Percentiles rank a stretch among this genome's conserved stretches.
These are phyloP conservation scores for Nakaseomyces delphensis DNA, from an alignment of 1,139 yeast species.

Conservation along the genomic window DNA sequence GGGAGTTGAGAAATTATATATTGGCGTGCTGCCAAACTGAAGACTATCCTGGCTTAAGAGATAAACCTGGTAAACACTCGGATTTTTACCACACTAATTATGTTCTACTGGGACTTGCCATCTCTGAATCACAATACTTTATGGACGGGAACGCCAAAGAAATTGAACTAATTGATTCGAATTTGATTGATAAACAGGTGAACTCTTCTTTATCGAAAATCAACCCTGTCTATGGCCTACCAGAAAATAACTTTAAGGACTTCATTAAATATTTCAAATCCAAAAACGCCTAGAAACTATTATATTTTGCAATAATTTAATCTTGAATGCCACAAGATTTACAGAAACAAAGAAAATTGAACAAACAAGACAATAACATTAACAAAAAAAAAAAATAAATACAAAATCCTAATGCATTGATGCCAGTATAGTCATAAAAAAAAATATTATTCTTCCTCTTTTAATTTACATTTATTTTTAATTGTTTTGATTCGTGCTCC, in stretches of 20 bases:
- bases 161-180: slow-evolving; percentile 5
- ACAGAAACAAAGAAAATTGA: neutral
- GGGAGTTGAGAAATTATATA: slow-evolving; percentile 55
- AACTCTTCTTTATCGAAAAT: slow-evolving; percentile 31
- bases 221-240: slow-evolving; percentile 62
- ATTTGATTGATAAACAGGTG: slow-evolving; percentile 5
- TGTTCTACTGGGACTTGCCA: slow-evolving; percentile 65
- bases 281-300: neutral
- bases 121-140: slow-evolving; percentile 48
- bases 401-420: neutral
- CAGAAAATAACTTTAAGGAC: slow-evolving; percentile 25
- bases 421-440: slow-evolving; percentile 1
- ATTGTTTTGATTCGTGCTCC: neutral
- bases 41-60: slow-evolving; percentile 64
- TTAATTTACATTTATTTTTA: neutral
- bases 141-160: slow-evolving; percentile 11
- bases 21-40: slow-evolving; percentile 65
- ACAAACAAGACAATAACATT: neutral
- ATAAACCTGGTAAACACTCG: slow-evolving; percentile 73
- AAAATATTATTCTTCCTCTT: neutral
- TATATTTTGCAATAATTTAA: no score
- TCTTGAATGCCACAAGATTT: neutral
- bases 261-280: slow-evolving; percentile 23
- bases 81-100: slow-evolving; percentile 93
- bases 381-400: neutral